phyloP scores from a whole-genome alignment of 2,329 filamentous ascomycete genomes.

The Ceratocystis harringtonii region DNA sequence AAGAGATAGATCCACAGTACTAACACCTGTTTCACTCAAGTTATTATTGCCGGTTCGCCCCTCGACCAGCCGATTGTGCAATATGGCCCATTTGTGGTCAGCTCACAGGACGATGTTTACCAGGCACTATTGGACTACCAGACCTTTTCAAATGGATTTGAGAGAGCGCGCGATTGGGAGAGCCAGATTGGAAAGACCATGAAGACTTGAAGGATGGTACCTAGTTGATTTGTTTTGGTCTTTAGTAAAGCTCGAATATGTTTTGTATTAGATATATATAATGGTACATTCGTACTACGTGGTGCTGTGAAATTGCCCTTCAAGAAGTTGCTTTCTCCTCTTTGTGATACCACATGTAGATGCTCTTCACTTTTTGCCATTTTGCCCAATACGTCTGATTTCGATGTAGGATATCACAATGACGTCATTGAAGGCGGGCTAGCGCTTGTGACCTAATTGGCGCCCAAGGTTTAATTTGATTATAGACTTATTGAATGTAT shows the following conservation, averaged over 20 bases:
- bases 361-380: too few species aligned
- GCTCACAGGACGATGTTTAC: conserved; percentile 54
- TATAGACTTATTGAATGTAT: neutral
- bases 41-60: conserved; percentile 65
- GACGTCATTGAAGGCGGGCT: neutral
- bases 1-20: neutral
- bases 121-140: conserved; percentile 66
- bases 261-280: too few species aligned
- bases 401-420: neutral
- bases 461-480: too few species aligned
- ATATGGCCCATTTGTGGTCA: conserved; percentile 76
- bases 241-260: too few species aligned
- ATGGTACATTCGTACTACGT: too few species aligned
- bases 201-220: conserved; percentile 22
- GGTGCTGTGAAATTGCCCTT: too few species aligned
- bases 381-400: too few species aligned
- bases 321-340: too few species aligned
- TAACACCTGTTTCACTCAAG: conserved; percentile 21
- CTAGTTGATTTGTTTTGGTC: too few species aligned
- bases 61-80: conserved; percentile 69
- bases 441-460: too few species aligned
- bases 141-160: conserved; percentile 60
- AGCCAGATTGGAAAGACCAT: conserved; percentile 77
- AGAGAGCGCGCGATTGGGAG: conserved; percentile 62
- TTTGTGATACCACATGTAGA: too few species aligned